Evolutionary conservation across 768 basidiomycete genomes (phyloP), one percentile per base, ranked within the genome.

Genomic region (Russula compacta): DNA sequence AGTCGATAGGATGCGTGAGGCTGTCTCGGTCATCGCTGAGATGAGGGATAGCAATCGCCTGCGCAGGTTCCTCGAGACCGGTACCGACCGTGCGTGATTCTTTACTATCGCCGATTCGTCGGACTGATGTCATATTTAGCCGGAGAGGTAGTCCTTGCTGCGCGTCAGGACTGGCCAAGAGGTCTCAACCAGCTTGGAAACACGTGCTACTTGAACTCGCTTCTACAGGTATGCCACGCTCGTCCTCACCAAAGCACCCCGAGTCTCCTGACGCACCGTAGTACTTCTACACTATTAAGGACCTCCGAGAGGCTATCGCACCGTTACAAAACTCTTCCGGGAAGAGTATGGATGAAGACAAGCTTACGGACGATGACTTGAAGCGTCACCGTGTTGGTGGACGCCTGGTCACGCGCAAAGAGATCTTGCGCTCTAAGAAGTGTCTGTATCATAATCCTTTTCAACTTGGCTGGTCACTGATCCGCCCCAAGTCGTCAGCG

Each of bases 261-360:
- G 58, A 8, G 61, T 39, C 35, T 42, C 32, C 33, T 44, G 42
- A 59, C 52, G 53, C 10, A 10, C 29, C 36, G 19, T 70, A 95
- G 87, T 97, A 95, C 71, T 95, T 97, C 71, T 95, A 93, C 71
- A 95, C 93, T n/a, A 92, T 97, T 72, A 88, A 83, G 69, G 90
- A 94, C 39, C 81, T 97, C 32, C 81, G 94, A 36, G 84, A 86
- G 19, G 85, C 88, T 6, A 83, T 95, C 9, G 75, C 74, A 35
- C 82, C 79, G 19, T 77, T 85, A 75, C 79, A 79, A 29, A 78
- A 81, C 59, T 69, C 78, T 42, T 81, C 80, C 51, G 58, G 79
- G 58, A 86, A 85, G 66, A 67, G 77, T 0, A 60, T 85, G 14
- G 85, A 75, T 36, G 84, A 87, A 43, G 85, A 85, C 61, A 90